A percentile compares a stretch with the other conserved stretches of the same genome.
phyloP scores from a whole-genome alignment of 108 stramenopile genomes.

The Seminavis robusta region DNA sequence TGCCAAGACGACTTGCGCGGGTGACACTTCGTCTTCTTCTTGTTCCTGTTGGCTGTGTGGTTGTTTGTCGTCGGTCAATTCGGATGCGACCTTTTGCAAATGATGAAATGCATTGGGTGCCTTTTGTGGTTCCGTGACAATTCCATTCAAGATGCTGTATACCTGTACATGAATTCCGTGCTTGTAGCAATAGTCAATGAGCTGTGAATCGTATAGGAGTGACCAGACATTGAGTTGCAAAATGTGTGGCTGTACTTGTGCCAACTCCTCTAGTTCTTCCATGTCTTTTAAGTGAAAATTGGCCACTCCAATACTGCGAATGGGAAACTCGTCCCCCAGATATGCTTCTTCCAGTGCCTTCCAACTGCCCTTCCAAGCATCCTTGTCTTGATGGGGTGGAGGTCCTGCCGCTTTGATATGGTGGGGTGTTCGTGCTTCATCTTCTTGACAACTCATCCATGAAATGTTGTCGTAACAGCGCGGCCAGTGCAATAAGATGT shows the following conservation, averaged over 20 bases:
- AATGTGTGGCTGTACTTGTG: slow-evolving; percentile 56
- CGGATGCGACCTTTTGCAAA: slow-evolving; percentile 27
- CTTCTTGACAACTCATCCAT: slow-evolving; percentile 85
- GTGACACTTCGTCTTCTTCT: slow-evolving; percentile 13
- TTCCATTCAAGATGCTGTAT: slow-evolving; percentile 69
- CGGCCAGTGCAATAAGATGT: slow-evolving; percentile 87
- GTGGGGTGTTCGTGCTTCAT: slow-evolving; percentile 59
- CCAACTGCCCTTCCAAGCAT: slow-evolving; percentile 84
- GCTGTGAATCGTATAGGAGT: slow-evolving; percentile 59
- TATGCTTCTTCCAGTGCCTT: slow-evolving; percentile 73
- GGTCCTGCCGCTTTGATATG: slow-evolving; percentile 64
- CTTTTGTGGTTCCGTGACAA: slow-evolving; percentile 8
- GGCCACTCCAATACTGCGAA: slow-evolving; percentile 81
- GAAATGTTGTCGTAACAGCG: slow-evolving; percentile 64
- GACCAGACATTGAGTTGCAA: slow-evolving; percentile 74
- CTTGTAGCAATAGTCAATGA: slow-evolving; percentile 49
- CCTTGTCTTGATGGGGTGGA: slow-evolving; percentile 62
- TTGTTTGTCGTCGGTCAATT: no score
- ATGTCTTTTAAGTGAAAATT: slow-evolving; percentile 79
- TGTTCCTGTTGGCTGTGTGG: slow-evolving; percentile 1
- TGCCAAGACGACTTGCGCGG: slow-evolving; percentile 38
- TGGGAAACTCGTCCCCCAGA: slow-evolving; percentile 17
- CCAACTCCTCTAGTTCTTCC: slow-evolving; percentile 34
- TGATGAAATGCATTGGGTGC: slow-evolving; percentile 39
- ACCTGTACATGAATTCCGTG: slow-evolving; percentile 59